Conservation (phyloP, 495 filamentous ascomycete species). For the Durotheca rogersii region DNA sequence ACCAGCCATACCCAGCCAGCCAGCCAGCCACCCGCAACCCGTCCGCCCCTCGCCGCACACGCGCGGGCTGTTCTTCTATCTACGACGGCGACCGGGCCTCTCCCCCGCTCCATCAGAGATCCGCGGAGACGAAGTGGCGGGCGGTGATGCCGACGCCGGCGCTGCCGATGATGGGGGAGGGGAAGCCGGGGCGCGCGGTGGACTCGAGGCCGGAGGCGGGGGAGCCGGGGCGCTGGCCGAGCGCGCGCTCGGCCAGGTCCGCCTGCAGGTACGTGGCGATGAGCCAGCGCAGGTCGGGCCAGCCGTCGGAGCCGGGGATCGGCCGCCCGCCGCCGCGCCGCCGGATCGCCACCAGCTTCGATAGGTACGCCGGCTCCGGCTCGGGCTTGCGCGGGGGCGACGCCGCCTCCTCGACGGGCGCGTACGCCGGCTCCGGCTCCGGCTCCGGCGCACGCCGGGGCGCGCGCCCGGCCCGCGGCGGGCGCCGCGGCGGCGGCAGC, state of each 20-base stretch:
- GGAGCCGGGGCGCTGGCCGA: conserved; percentile 2
- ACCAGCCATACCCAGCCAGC: no score
- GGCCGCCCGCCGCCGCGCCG: not conserved
- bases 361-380: no score
- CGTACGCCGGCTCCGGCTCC: no score
- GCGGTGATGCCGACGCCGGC: not conserved
- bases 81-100: no score
- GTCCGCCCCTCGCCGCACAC: no score
- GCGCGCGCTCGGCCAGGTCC: conserved; percentile 1
- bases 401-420: no score
- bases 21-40: no score
- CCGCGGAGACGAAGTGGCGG: not conserved
- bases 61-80: no score
- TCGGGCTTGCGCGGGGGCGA: no score
- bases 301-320: conserved; percentile 14
- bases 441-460: no score
- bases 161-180: conserved; percentile 13
- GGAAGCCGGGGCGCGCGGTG: not conserved
- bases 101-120: not conserved
- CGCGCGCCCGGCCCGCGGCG: no score
- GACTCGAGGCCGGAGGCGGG: not conserved
- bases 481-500: no score
- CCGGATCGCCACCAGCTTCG: not conserved
- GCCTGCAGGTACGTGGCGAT: not conserved
- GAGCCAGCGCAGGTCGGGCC: conserved; percentile 14